These are phyloP conservation scores for Albatrellus ellisii DNA, from an alignment of 768 basidiomycete genomes.

Conservation along the genomic window DNA sequence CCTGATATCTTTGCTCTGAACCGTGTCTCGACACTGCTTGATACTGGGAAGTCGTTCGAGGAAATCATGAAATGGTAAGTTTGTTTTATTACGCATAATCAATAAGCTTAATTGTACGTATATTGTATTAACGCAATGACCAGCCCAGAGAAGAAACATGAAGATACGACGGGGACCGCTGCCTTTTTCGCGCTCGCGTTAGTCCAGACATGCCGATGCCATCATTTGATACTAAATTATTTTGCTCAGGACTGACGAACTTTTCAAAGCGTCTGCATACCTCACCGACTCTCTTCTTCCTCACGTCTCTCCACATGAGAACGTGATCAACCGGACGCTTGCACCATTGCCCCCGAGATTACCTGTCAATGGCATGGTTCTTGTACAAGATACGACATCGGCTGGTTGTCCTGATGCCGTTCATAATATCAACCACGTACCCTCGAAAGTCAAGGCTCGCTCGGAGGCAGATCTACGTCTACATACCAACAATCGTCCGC, in stretches of 20 bases:
- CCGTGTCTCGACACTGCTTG: constrained; percentile 53
- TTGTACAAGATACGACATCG: not conserved
- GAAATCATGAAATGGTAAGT: constrained; percentile 36
- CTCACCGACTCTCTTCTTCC: constrained; percentile 42
- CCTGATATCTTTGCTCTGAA: constrained; percentile 67
- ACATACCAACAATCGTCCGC: no score
- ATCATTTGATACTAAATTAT: not conserved
- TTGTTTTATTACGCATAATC: no score
- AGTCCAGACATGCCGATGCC: constrained; percentile 13
- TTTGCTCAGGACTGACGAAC: constrained; percentile 49
- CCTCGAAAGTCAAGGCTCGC: no score
- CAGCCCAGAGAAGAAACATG: constrained; percentile 55
- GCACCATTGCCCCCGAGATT: not conserved
- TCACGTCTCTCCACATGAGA: not conserved
- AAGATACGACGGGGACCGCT: constrained; percentile 48
- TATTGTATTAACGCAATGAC: not conserved
- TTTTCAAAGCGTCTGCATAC: constrained; percentile 64
- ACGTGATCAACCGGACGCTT: not conserved
- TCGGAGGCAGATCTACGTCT: no score
- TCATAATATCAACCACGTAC: no score
- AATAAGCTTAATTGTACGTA: not conserved
- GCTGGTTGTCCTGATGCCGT: no score
- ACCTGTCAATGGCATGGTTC: not conserved
- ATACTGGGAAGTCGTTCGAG: constrained; percentile 46
- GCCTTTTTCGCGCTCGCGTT: constrained; percentile 63